Evolutionary conservation across 179 eudicot genomes (phyloP), one percentile per base, ranked within the genome.

Genomic region (Camellia oleifera): DNA sequence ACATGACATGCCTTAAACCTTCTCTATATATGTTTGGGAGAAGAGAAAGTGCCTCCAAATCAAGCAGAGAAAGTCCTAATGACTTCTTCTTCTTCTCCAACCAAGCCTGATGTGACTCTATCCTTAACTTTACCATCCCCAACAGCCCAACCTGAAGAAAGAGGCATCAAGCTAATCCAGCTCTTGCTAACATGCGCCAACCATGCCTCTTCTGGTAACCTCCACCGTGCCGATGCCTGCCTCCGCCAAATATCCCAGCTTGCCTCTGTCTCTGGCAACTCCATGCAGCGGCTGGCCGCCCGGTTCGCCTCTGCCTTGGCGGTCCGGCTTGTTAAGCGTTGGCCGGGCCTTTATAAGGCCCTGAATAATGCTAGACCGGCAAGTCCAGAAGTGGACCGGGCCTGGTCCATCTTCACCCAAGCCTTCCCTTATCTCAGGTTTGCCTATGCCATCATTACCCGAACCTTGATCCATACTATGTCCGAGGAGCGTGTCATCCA

Each of bases 161-260:
- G 81, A 50, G 77, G 87, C n/a, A 52, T 87, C 3, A 80, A 83
- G 69, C 79, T 87, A 65, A 87, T 87, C 81, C 82, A 84, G 15
- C 87, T 87, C 67, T 69, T 87, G 78, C 81, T 87, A 72, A 67
- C 80, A 1, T 87, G 87, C 50, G 84, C 87, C 68, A 84, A 83
- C 56, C 89, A 87, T 62, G 84, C 86, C 3, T 83, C 84, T 46
- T 84, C 87, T 48, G 87, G 87, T 11, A 82, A 84, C 70, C 77
- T 87, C 79, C 84, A 84, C 75, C 85, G 79, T 4, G 87, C 87
- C 48, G 87, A 87, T 75, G 76, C 84, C 6, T 80, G 81, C 72
- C 89, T 87, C 81, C 79, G 70, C 26, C 82, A 79, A 12, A 85
- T 84, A 63, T 84, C 82, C 9, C 60, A 78, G 58, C 81, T 84